phyloP scores from a whole-genome alignment of 2,329 filamentous ascomycete species.

The Scedosporium aurantiacum region DNA sequence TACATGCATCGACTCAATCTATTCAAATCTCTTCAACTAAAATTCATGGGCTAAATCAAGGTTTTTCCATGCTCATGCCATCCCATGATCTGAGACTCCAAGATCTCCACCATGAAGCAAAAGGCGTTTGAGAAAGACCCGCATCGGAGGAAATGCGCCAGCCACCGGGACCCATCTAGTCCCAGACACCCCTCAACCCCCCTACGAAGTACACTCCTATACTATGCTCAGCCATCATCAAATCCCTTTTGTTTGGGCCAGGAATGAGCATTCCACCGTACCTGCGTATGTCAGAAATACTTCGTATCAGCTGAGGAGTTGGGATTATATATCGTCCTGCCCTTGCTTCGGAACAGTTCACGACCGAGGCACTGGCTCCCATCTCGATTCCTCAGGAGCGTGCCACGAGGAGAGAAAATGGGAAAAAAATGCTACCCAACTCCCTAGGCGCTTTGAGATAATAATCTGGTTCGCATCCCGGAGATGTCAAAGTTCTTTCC shows the following conservation, averaged over 20 bases:
- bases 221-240: neutral
- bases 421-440: too few species aligned
- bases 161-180: neutral
- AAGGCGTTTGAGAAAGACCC: neutral
- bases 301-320: neutral
- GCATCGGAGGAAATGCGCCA: neutral
- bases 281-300: neutral
- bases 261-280: neutral
- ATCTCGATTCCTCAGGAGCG: too few species aligned
- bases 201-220: too few species aligned
- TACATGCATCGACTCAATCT: too few species aligned
- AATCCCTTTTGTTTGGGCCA: neutral
- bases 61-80: neutral
- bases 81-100: neutral
- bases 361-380: neutral
- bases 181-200: neutral
- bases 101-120: neutral
- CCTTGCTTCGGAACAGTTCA: neutral
- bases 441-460: too few species aligned
- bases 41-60: neutral
- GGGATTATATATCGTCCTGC: neutral
- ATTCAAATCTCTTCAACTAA: too few species aligned
- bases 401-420: too few species aligned
- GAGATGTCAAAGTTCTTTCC: too few species aligned
- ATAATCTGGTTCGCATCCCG: too few species aligned